phyloP scores from a whole-genome alignment of 306 rosid genomes.

The Potentilla sterilis region DNA sequence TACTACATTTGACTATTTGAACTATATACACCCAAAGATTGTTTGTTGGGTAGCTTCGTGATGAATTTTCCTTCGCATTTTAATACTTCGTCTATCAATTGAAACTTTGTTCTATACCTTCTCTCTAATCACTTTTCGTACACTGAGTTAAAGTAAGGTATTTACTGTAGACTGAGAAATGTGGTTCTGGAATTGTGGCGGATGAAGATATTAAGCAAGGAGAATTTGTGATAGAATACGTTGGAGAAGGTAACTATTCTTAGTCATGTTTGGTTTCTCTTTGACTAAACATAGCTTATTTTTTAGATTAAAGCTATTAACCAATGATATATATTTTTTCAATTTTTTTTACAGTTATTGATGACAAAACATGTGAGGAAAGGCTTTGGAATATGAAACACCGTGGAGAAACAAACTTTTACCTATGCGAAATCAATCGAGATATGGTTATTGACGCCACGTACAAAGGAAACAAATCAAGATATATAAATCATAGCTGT shows the following conservation, averaged over 20 bases:
- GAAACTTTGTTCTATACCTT: slow-evolving; percentile 2
- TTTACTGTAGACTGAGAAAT: slow-evolving; percentile 83
- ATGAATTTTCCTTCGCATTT: too few relatives aligned
- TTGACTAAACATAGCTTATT: not conserved
- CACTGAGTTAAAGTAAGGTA: slow-evolving; percentile 25
- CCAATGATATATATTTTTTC: slow-evolving; percentile 1
- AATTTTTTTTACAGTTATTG: slow-evolving; percentile 62
- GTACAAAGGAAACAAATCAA: slow-evolving; percentile 91
- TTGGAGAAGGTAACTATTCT: slow-evolving; percentile 74
- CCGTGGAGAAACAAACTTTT: slow-evolving; percentile 93
- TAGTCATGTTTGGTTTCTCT: not conserved
- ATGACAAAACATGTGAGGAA: slow-evolving; percentile 89
- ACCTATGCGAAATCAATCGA: slow-evolving; percentile 91
- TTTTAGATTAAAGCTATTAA: slow-evolving; percentile 20
- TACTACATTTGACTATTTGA: slow-evolving; percentile 1
- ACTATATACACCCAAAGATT: not conserved
- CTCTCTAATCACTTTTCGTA: not conserved
- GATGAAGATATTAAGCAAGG: slow-evolving; percentile 86
- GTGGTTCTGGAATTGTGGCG: slow-evolving; percentile 89
- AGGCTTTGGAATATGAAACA: slow-evolving; percentile 98
- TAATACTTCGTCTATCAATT: too few relatives aligned
- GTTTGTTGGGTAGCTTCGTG: too few relatives aligned
- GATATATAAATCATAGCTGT: slow-evolving; percentile 97
- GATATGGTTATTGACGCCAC: slow-evolving; percentile 99
- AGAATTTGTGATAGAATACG: slow-evolving; percentile 92